phyloP scores from a whole-genome alignment of 129 eudicot species.

The Logfia minima region DNA sequence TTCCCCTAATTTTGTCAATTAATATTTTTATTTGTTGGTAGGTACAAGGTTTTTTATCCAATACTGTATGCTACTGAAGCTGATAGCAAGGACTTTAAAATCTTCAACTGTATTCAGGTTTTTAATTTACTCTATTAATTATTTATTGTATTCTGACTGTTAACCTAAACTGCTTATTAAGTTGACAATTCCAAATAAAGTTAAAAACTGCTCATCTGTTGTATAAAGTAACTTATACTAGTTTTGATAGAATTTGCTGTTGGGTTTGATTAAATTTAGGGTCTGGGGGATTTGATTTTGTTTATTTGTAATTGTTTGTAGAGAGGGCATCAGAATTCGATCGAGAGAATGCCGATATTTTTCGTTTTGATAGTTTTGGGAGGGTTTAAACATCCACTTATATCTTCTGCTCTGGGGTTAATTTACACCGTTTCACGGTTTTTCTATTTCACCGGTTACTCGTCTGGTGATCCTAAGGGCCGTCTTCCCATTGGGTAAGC shows the following conservation, averaged over 20 bases:
- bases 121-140: background rate
- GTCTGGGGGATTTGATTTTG: background rate
- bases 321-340: conserved; percentile 98
- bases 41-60: conserved; percentile 79
- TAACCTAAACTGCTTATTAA: background rate
- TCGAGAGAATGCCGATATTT: conserved; percentile 68
- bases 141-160: background rate
- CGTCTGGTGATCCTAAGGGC: conserved; percentile 66
- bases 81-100: conserved; percentile 83
- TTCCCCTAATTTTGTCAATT: background rate
- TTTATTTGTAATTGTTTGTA: conserved; percentile 42
- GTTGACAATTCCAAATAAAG: too few species aligned
- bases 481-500: conserved; percentile 77
- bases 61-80: conserved; percentile 80
- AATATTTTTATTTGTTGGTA: conserved; percentile 1
- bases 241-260: background rate
- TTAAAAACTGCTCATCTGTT: background rate
- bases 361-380: conserved; percentile 62
- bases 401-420: conserved; percentile 51
- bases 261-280: background rate
- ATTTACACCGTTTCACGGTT: conserved; percentile 47
- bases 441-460: conserved; percentile 84
- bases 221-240: background rate
- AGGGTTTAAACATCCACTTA: conserved; percentile 67
- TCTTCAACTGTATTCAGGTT: conserved; percentile 94